Conservation (phyloP, 768 basidiomycete genomes). For the Coprinopsis cinerea region DNA sequence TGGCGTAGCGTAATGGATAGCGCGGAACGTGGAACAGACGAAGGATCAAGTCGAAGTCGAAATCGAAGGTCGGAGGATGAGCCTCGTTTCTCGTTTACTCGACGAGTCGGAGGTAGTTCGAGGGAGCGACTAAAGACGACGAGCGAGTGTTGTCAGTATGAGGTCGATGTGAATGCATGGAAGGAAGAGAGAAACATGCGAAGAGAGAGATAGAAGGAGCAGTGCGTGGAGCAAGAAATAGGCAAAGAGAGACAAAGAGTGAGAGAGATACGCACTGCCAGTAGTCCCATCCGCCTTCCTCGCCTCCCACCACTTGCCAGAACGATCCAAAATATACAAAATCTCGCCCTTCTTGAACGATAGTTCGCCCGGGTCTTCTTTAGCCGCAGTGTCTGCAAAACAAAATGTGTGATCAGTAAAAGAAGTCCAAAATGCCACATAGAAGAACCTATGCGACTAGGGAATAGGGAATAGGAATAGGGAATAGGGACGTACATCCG, state of each 20-base stretch:
- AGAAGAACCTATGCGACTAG: too few relatives aligned
- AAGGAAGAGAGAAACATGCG: too few relatives aligned
- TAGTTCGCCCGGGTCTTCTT: constrained; percentile 82
- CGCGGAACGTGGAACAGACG: too few relatives aligned
- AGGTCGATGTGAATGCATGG: neutral
- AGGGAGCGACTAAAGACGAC: constrained; percentile 28
- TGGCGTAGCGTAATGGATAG: too few relatives aligned
- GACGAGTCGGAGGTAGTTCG: constrained; percentile 29
- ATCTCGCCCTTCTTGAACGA: constrained; percentile 82
- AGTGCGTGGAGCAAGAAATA: neutral
- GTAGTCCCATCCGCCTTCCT: constrained; percentile 54
- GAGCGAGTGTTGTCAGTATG: neutral
- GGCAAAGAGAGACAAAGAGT: neutral
- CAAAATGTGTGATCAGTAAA: neutral
- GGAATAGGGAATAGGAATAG: too few relatives aligned
- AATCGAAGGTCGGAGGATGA: too few relatives aligned
- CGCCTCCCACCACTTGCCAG: constrained; percentile 86
- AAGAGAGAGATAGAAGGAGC: too few relatives aligned
- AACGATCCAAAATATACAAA: constrained; percentile 71
- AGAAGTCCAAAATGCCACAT: neutral
- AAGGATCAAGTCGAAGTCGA: too few relatives aligned
- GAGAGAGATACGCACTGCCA: constrained; percentile 50
- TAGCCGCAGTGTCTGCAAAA: constrained; percentile 59
- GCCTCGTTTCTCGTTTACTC: constrained; percentile 13
- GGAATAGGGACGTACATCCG: too few relatives aligned